These are phyloP conservation scores for Phanerodontia chrysosporium DNA, from an alignment of 768 basidiomycete genomes.

Conservation along the genomic window DNA sequence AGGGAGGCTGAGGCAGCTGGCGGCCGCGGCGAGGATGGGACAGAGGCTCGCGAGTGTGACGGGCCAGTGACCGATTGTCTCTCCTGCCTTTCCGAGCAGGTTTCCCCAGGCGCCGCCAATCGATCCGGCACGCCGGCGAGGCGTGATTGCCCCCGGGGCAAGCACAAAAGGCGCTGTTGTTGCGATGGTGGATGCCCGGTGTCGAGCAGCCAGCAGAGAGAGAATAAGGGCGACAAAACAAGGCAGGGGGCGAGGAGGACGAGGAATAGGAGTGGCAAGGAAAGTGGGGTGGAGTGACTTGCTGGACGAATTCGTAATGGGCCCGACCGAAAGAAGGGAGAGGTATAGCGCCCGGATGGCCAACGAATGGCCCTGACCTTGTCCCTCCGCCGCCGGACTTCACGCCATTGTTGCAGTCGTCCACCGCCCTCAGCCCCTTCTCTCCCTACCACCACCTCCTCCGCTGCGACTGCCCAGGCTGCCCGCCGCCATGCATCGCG, in stretches of 20 bases:
- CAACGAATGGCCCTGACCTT: slow-evolving; percentile 19
- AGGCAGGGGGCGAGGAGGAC: not conserved
- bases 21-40: not conserved
- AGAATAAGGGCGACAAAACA: not conserved
- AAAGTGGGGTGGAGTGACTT: slow-evolving; percentile 3
- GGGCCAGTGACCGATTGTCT: not conserved
- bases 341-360: slow-evolving; percentile 4
- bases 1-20: not conserved
- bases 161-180: not conserved
- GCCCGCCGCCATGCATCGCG: slow-evolving; percentile 27
- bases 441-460: slow-evolving; percentile 36
- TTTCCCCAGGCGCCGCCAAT: slow-evolving; percentile 9
- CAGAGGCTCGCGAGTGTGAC: not conserved
- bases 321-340: slow-evolving; percentile 1
- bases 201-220: not conserved
- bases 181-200: not conserved
- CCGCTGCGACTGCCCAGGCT: slow-evolving; percentile 17
- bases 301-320: slow-evolving; percentile 1
- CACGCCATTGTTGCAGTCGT: slow-evolving; percentile 39
- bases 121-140: slow-evolving; percentile 12
- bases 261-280: not conserved
- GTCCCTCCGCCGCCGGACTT: slow-evolving; percentile 23
- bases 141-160: slow-evolving; percentile 1
- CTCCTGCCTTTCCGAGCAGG: slow-evolving; percentile 4
- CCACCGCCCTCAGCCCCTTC: slow-evolving; percentile 35